Percentiles rank a stretch among this genome's conserved stretches.
Conservation (phyloP, 768 basidiomycete species). For the Podaxis sp. region DNA sequence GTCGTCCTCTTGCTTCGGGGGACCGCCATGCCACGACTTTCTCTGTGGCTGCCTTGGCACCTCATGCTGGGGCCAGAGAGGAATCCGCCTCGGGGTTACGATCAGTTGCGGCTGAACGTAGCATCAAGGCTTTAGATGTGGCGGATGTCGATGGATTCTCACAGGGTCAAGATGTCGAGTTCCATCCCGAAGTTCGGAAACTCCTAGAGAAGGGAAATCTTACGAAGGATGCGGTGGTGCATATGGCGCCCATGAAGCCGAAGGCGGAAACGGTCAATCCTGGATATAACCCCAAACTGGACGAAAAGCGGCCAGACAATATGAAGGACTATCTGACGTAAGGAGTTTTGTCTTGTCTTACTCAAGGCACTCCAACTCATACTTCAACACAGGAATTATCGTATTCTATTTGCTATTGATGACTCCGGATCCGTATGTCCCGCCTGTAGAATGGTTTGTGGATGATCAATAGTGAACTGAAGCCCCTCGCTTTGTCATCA, state of each 20-base stretch:
- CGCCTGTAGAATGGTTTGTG: not conserved
- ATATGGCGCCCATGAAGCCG: not conserved
- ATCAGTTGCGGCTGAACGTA: not conserved
- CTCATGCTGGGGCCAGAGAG: too few species aligned
- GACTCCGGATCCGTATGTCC: slow-evolving; percentile 28
- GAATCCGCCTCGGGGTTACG: not conserved
- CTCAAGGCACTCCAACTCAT: not conserved
- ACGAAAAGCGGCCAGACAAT: slow-evolving; percentile 8
- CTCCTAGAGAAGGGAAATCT: not conserved
- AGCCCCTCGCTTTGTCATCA: not conserved
- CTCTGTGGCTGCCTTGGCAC: too few species aligned
- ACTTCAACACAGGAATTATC: slow-evolving; percentile 22
- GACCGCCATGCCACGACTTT: too few species aligned
- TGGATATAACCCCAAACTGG: slow-evolving; percentile 14
- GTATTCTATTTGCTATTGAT: slow-evolving; percentile 28
- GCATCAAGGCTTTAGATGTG: not conserved
- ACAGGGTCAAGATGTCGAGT: not conserved
- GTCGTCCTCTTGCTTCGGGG: too few species aligned
- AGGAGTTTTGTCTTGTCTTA: not conserved
- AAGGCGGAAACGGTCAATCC: not conserved
- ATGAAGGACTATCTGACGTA: slow-evolving; percentile 16
- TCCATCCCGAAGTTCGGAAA: slow-evolving; percentile 1
- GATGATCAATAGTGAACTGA: not conserved
- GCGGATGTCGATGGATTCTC: not conserved
- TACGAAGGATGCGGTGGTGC: not conserved